phyloP scores from a whole-genome alignment of 352 stramenopile species.

The Globisporangium uncinulatum region DNA sequence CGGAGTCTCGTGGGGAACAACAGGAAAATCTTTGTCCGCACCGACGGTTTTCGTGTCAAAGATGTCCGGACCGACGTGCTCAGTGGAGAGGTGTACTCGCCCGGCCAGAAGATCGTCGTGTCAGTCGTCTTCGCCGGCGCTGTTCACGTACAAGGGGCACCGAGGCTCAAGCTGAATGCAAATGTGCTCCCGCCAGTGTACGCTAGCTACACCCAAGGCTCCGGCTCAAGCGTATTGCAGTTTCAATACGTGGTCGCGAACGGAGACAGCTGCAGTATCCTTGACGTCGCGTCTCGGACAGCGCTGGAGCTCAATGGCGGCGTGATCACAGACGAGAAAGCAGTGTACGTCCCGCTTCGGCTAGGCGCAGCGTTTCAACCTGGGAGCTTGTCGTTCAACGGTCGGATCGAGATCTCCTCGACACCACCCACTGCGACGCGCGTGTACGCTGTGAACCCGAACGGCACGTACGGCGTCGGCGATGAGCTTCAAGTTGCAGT shows the following conservation, averaged over 20 bases:
- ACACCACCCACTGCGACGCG: slow-evolving; percentile 25
- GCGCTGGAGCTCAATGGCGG: slow-evolving; percentile 49
- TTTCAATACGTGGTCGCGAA: slow-evolving; percentile 54
- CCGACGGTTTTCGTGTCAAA: slow-evolving; percentile 43
- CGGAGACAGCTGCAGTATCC: slow-evolving; percentile 33
- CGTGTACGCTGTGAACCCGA: slow-evolving; percentile 27
- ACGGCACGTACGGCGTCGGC: slow-evolving; percentile 37
- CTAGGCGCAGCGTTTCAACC: slow-evolving; percentile 22
- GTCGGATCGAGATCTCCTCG: slow-evolving; percentile 41
- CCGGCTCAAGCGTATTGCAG: slow-evolving; percentile 26
- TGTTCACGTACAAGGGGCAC: slow-evolving; percentile 46
- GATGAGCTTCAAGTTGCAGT: slow-evolving; percentile 44
- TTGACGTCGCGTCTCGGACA: slow-evolving; percentile 43
- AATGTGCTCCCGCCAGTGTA: slow-evolving; percentile 24
- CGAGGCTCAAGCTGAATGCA: slow-evolving; percentile 43
- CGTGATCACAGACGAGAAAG: slow-evolving; percentile 36
- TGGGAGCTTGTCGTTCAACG: slow-evolving; percentile 40
- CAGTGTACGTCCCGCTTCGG: slow-evolving; percentile 40
- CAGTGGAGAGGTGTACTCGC: slow-evolving; percentile 42
- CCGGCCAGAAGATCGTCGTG: slow-evolving; percentile 51
- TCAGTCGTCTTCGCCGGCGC: slow-evolving; percentile 38
- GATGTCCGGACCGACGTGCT: slow-evolving; percentile 25
- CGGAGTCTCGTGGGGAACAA: slow-evolving; percentile 56
- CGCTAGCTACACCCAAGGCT: slow-evolving; percentile 49
- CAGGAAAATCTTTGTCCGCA: slow-evolving; percentile 57